phyloP scores from a whole-genome alignment of 441 rosid species.

The Erodium moschatum region DNA sequence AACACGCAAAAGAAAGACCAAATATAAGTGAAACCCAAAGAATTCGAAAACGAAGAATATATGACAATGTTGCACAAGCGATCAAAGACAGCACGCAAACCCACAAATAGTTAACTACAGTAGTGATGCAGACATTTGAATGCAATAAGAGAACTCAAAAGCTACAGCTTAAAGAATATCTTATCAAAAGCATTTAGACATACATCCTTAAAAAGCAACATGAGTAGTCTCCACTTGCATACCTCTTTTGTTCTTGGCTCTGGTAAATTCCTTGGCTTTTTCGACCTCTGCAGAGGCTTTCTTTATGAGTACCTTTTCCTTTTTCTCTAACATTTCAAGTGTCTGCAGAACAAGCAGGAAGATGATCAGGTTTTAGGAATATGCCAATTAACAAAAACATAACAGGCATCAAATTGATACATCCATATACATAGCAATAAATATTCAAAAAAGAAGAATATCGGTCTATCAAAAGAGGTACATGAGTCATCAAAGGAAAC shows the following conservation, averaged over 20 bases:
- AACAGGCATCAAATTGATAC: not conserved
- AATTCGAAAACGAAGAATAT: not conserved
- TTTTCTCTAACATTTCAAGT: slow-evolving; percentile 90
- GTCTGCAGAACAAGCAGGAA: slow-evolving; percentile 37
- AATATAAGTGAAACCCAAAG: not conserved
- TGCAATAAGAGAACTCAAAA: not conserved
- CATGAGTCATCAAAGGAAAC: not conserved
- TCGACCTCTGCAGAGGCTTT: slow-evolving; percentile 74
- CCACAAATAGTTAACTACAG: not conserved
- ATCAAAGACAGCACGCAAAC: not conserved
- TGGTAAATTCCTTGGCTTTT: slow-evolving; percentile 61
- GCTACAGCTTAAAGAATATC: not conserved
- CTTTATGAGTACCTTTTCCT: slow-evolving; percentile 70
- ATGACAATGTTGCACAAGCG: not conserved
- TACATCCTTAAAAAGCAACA: not conserved
- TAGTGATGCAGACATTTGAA: not conserved
- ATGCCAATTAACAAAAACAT: slow-evolving; percentile 9
- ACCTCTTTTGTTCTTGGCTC: slow-evolving; percentile 54
- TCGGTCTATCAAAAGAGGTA: not conserved
- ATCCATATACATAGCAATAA: not conserved
- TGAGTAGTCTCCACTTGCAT: not conserved
- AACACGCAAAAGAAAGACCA: not conserved
- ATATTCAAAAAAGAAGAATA: not conserved
- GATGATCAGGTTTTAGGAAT: not conserved
- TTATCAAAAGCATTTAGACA: not conserved